phyloP scores from a whole-genome alignment of 352 stramenopile species.

The Saprolegnia parasitica region DNA sequence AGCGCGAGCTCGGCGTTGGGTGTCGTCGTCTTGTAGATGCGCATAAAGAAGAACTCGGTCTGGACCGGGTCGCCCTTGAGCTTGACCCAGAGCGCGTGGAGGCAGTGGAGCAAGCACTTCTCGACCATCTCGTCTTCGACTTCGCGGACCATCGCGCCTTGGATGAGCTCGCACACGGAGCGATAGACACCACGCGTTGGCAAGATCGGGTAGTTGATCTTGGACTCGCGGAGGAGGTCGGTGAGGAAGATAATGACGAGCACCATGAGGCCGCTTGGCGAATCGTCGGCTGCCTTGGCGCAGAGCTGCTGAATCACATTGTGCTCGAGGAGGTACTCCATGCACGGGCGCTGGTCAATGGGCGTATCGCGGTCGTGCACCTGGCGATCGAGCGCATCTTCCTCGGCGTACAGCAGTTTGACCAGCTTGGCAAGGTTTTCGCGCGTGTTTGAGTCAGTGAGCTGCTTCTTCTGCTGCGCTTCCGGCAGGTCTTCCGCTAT shows the following conservation, averaged over 20 bases:
- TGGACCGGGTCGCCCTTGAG: conserved; percentile 75
- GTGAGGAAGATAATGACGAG: conserved; percentile 78
- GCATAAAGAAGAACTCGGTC: conserved; percentile 84
- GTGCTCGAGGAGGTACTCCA: conserved; percentile 81
- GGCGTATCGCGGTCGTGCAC: conserved; percentile 49
- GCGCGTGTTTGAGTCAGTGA: conserved; percentile 74
- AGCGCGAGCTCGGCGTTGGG: conserved; percentile 36
- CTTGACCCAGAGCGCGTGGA: conserved; percentile 85
- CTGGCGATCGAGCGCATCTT: conserved; percentile 65
- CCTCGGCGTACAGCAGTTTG: conserved; percentile 80
- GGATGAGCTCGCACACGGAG: conserved; percentile 72
- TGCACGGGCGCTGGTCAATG: conserved; percentile 29
- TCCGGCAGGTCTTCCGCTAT: conserved; percentile 59
- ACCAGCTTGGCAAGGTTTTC: conserved; percentile 83
- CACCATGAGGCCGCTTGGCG: conserved; percentile 80
- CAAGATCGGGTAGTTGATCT: conserved; percentile 78
- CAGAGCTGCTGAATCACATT: conserved; percentile 79
- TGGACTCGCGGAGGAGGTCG: conserved; percentile 55
- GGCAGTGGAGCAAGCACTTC: conserved; percentile 75
- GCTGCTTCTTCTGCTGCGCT: conserved; percentile 60
- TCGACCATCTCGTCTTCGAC: conserved; percentile 77
- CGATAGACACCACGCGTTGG: conserved; percentile 76
- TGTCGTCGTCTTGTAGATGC: conserved; percentile 55
- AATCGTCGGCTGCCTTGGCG: conserved; percentile 59
- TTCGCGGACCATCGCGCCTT: conserved; percentile 69